Evolutionary conservation across 768 basidiomycete species (phyloP).

Genomic region (Lactifluus pinguis): DNA sequence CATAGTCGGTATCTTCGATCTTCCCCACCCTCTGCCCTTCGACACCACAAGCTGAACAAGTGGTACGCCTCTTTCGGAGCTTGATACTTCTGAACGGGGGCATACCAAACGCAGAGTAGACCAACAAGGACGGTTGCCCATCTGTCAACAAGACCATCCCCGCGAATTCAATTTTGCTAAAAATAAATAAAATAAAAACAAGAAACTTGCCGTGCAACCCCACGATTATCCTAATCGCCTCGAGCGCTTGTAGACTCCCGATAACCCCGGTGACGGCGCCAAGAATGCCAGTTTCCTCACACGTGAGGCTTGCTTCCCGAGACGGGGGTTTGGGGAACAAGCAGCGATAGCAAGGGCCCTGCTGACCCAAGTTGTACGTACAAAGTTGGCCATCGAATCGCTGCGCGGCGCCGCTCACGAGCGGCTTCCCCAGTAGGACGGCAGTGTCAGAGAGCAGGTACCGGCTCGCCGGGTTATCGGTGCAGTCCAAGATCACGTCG

Average conservation of each 20-base stretch:
- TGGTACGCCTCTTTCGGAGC: slow-evolving; percentile 58
- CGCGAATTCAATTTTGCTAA: not conserved
- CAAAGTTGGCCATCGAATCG: slow-evolving; percentile 75
- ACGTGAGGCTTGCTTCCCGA: slow-evolving; percentile 55
- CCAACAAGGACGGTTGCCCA: slow-evolving; percentile 50
- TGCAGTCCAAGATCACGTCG: slow-evolving; percentile 84
- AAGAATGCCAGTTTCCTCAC: slow-evolving; percentile 83
- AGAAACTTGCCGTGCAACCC: slow-evolving; percentile 54
- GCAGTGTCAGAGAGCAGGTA: slow-evolving; percentile 88
- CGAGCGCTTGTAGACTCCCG: slow-evolving; percentile 82
- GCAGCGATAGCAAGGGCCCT: slow-evolving; percentile 90
- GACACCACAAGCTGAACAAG: slow-evolving; percentile 69
- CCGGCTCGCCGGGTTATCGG: slow-evolving; percentile 86
- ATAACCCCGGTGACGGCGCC: slow-evolving; percentile 87
- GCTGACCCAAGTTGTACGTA: slow-evolving; percentile 56
- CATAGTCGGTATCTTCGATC: slow-evolving; percentile 63
- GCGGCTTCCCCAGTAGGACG: slow-evolving; percentile 64
- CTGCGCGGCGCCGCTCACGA: slow-evolving; percentile 91
- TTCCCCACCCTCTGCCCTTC: slow-evolving; percentile 34
- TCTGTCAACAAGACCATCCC: slow-evolving; percentile 30
- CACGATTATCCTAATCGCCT: slow-evolving; percentile 71
- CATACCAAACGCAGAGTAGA: slow-evolving; percentile 62
- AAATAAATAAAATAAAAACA: not conserved
- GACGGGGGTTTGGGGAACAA: slow-evolving; percentile 78
- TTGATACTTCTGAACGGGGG: slow-evolving; percentile 79